Evolutionary conservation across 2,329 filamentous ascomycete species (phyloP), one percentile per base, ranked within the genome.

Genomic region (Pseudogymnoascus sp.): DNA sequence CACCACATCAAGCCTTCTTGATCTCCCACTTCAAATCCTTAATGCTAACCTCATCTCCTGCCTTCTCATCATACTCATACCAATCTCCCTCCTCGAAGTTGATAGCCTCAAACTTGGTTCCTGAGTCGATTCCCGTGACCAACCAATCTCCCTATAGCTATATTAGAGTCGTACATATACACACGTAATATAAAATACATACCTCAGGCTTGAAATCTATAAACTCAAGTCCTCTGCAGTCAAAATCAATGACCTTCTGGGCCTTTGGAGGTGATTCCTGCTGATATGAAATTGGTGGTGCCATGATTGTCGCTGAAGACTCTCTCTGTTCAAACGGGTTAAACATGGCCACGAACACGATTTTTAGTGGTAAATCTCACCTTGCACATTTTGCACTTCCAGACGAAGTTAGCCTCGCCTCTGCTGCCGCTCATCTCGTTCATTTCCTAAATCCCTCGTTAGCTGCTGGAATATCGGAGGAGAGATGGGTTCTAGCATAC

Each of bases 381-480:
- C 85, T 95, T 96, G 87, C 95, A 99, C 74, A 95, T 93, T 78
- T 96, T 96, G 83, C 95, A 99, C 76, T 87, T 93, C 93, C 95
- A 99, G n/a, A 99, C 95, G 76, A 99, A 99, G 77, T 97, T 97
- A 66, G 95, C 95, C 76, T 97, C 93, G 68, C 95, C 95, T 72
- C 91, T 85, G 75, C 93, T 97, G 37, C 93, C 93, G 67, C 91
- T 95, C 75, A 97, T 87, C 68, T 97, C 92, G 73, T 96, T 93
- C 72, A 81, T 83, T 74, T 97, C 93, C 91, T 96, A 66, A 6
- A 7, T 10, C 36, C 16, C 40, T 31, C 38, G 18, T 42, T 63
- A 44, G 8, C 21, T 28, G 25, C 12, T 70, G 34, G 25, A 25
- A 25, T 25, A 25, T 25, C 25, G 25, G 25, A 37, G n/a, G 18